A percentile compares a stretch with the other conserved stretches of the same genome.
phyloP scores from a whole-genome alignment of 306 rosid species.

The Arachis hypogaea region DNA sequence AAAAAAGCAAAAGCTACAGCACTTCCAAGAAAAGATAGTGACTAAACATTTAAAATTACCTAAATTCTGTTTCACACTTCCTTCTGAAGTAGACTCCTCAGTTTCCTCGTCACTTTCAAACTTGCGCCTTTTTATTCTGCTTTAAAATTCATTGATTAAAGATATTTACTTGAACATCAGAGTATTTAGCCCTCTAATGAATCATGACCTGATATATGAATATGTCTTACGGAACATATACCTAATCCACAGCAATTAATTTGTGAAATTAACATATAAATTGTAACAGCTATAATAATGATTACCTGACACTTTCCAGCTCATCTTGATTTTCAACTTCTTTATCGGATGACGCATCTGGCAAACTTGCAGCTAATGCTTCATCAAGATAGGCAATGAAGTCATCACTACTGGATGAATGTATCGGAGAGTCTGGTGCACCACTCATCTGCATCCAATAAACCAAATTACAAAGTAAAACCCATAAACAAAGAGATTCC shows the following conservation, averaged over 20 bases:
- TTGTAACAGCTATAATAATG: slow-evolving; percentile 25
- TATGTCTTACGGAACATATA: not conserved
- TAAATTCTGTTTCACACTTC: slow-evolving; percentile 36
- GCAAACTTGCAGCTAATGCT: slow-evolving; percentile 54
- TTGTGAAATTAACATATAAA: slow-evolving; percentile 6
- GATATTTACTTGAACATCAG: slow-evolving; percentile 14
- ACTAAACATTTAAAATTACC: slow-evolving; percentile 48
- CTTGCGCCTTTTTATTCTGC: slow-evolving; percentile 65
- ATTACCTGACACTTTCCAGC: slow-evolving; percentile 51
- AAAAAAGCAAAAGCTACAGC: not conserved
- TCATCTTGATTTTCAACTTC: slow-evolving; percentile 40
- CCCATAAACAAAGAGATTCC: not conserved
- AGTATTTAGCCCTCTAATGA: not conserved
- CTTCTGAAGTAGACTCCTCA: slow-evolving; percentile 50
- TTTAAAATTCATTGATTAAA: slow-evolving; percentile 28
- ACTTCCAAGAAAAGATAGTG: slow-evolving; percentile 14
- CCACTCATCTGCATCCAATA: slow-evolving; percentile 63
- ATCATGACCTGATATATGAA: slow-evolving; percentile 1
- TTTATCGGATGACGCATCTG: slow-evolving; percentile 36
- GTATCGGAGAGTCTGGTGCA: slow-evolving; percentile 66
- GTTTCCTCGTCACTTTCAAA: slow-evolving; percentile 53
- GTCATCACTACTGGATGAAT: slow-evolving; percentile 81
- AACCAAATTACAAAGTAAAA: too few species aligned
- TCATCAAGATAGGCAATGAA: slow-evolving; percentile 58
- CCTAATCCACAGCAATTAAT: not conserved